These are phyloP conservation scores for Botrytis pseudocinerea DNA, from an alignment of 2,329 filamentous ascomycete species.

Conservation along the genomic window DNA sequence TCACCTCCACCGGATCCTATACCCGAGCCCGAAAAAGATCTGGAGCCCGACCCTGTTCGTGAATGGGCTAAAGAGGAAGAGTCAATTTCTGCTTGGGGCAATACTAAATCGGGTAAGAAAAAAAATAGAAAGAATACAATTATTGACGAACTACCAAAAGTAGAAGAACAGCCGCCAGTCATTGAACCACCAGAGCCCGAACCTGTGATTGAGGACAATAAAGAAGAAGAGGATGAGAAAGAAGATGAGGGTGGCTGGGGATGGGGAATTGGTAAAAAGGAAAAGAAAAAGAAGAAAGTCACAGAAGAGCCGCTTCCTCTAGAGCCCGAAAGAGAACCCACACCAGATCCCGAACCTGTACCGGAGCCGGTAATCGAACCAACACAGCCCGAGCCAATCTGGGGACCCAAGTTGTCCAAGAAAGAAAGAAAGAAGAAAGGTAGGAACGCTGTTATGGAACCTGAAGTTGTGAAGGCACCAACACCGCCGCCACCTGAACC, in stretches of 20 bases:
- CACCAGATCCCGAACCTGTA: constrained; percentile 27
- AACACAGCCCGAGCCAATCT: not conserved
- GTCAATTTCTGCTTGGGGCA: constrained; percentile 31
- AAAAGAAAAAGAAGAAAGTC: constrained; percentile 35
- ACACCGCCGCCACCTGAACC: constrained; percentile 31
- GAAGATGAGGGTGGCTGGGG: constrained; percentile 17
- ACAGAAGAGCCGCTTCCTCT: constrained; percentile 13
- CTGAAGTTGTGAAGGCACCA: constrained; percentile 37
- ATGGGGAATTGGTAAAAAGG: constrained; percentile 43
- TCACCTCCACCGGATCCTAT: constrained; percentile 18
- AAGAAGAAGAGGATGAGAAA: constrained; percentile 13
- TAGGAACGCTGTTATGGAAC: constrained; percentile 38
- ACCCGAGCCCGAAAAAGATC: constrained; percentile 42
- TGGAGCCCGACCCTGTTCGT: constrained; percentile 32
- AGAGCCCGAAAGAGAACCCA: constrained; percentile 29
- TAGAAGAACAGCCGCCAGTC: constrained; percentile 46
- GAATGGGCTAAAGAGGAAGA: constrained; percentile 10
- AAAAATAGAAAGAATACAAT: constrained; percentile 53
- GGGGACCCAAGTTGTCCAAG: constrained; percentile 49
- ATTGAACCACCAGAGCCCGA: constrained; percentile 43
- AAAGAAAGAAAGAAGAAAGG: constrained; percentile 48
- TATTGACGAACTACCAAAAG: constrained; percentile 47
- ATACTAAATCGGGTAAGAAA: constrained; percentile 36
- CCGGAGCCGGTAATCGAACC: constrained; percentile 30
- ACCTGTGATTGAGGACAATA: constrained; percentile 35